phyloP scores from a whole-genome alignment of 2,329 filamentous ascomycete species.

The Fusarium sp. region DNA sequence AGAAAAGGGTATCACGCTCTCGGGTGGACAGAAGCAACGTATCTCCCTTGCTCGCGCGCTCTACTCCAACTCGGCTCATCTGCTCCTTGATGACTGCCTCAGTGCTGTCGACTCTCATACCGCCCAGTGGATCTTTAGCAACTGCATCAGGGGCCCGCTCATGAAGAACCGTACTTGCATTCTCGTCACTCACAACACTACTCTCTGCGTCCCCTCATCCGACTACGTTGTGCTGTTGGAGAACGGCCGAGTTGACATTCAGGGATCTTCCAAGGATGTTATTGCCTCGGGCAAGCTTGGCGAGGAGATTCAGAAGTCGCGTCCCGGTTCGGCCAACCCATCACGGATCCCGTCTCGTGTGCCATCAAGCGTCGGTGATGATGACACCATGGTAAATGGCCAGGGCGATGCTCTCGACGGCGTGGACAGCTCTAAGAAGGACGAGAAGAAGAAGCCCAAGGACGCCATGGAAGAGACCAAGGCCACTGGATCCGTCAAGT shows the following conservation, averaged over 20 bases:
- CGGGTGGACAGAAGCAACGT: slow-evolving; percentile 96
- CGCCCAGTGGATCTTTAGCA: slow-evolving; percentile 96
- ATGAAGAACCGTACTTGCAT: slow-evolving; percentile 94
- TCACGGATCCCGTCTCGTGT: slow-evolving; percentile 83
- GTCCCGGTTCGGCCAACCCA: slow-evolving; percentile 74
- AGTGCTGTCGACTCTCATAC: slow-evolving; percentile 98
- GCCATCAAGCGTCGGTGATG: slow-evolving; percentile 79
- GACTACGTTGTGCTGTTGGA: slow-evolving; percentile 87
- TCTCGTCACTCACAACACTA: slow-evolving; percentile 93
- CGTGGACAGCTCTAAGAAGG: slow-evolving; percentile 59
- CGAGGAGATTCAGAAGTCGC: slow-evolving; percentile 83
- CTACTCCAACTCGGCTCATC: slow-evolving; percentile 93
- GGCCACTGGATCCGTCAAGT: slow-evolving; percentile 87
- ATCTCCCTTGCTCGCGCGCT: slow-evolving; percentile 96
- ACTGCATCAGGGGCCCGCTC: slow-evolving; percentile 88
- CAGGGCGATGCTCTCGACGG: slow-evolving; percentile 61
- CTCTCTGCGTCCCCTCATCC: slow-evolving; percentile 85
- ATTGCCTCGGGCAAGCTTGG: slow-evolving; percentile 90
- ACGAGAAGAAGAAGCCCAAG: slow-evolving; percentile 57
- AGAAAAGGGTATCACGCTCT: slow-evolving; percentile 96
- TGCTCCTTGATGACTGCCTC: slow-evolving; percentile 93
- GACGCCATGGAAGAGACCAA: slow-evolving; percentile 80
- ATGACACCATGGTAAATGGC: slow-evolving; percentile 66
- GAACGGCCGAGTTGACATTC: slow-evolving; percentile 82
- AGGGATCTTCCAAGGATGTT: slow-evolving; percentile 83